These are phyloP conservation scores for Leptographium flavum DNA, from an alignment of 2,329 filamentous ascomycete genomes.

Conservation along the genomic window DNA sequence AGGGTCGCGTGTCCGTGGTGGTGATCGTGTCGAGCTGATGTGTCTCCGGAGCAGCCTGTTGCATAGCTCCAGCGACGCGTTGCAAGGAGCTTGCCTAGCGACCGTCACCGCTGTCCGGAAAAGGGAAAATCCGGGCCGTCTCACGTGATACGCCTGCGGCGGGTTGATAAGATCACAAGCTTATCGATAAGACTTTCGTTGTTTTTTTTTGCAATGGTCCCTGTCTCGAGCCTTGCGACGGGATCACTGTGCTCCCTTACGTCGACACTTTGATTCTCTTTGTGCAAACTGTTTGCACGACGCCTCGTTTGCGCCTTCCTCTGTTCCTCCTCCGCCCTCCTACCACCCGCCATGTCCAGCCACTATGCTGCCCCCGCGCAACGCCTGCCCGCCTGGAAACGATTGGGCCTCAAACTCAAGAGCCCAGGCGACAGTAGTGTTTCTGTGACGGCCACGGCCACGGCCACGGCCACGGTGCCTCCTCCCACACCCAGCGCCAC, in stretches of 20 bases:
- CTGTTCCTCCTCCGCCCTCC: background rate
- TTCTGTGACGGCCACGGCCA: slow-evolving; percentile 15
- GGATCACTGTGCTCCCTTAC: background rate
- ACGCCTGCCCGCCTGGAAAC: slow-evolving; percentile 44
- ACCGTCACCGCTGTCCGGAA: no score
- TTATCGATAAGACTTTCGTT: slow-evolving; percentile 4
- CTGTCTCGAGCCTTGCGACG: background rate
- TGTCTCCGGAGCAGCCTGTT: slow-evolving; percentile 1
- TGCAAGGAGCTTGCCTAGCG: slow-evolving; percentile 21
- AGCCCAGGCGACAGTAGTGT: slow-evolving; percentile 14
- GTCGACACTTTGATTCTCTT: background rate
- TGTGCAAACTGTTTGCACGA: no score
- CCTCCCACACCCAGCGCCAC: background rate
- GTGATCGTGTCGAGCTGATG: background rate
- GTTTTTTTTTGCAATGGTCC: background rate
- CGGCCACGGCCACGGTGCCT: slow-evolving; percentile 12
- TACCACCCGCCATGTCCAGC: slow-evolving; percentile 25
- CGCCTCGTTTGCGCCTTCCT: no score
- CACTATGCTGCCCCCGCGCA: slow-evolving; percentile 26
- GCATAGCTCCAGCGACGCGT: slow-evolving; percentile 18
- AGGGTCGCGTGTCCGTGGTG: no score
- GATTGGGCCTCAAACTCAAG: slow-evolving; percentile 50
- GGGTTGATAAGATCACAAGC: background rate
- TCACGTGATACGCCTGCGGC: background rate
- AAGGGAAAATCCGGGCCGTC: no score